Evolutionary conservation across 2,329 filamentous ascomycete species (phyloP), one percentile per base, ranked within the genome.

Genomic region (Aspergillus puulaauensis): DNA sequence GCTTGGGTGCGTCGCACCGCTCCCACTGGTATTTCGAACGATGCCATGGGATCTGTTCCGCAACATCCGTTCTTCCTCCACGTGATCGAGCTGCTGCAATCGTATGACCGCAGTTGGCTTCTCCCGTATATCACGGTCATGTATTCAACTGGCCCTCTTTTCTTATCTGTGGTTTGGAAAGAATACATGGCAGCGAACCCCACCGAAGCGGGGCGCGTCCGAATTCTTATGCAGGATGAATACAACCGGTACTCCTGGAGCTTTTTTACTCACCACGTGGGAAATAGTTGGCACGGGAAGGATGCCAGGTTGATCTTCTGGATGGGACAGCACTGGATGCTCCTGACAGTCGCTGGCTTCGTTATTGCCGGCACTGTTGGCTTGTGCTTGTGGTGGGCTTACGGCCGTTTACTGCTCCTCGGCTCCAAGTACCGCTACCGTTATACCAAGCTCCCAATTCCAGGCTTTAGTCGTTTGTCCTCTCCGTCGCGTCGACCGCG

Each of bases 11-110:
- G 88, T 63, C 84, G 86, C 62, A 93, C 90, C 0, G 77, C 83
- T 3, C 90, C 90, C 2, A 93, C 90, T 1, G 90, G 90, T 61
- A 90, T 93, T 65, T 90, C 87, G 64, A 93, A 93, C 77, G 90
- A 93, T 68, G 87, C 87, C 41, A 91, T 93, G 89, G 88, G 88
- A 49, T 77, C 88, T 15, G 81, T 90, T 0, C 85, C 87, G 0
- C 82, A 86, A 59, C 90, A 93, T 66, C 89, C 89, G 0, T 90
- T 90, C 77, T 91, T 91, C 79, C 78, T 86, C 51, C 80, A 82
- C 49, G 86, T 89, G 40, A 89, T 91, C 65, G 82, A 89, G 61
- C 80, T 82, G 12, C 77, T 93, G n/a, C 81, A 85, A 57, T 79
- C 81, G 54, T 90, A 90, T 73, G 82, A 90, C 68, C 82, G 84